Evolutionary conservation across 768 basidiomycete species (phyloP).

Genomic region (Xanthoconium purpureum): DNA sequence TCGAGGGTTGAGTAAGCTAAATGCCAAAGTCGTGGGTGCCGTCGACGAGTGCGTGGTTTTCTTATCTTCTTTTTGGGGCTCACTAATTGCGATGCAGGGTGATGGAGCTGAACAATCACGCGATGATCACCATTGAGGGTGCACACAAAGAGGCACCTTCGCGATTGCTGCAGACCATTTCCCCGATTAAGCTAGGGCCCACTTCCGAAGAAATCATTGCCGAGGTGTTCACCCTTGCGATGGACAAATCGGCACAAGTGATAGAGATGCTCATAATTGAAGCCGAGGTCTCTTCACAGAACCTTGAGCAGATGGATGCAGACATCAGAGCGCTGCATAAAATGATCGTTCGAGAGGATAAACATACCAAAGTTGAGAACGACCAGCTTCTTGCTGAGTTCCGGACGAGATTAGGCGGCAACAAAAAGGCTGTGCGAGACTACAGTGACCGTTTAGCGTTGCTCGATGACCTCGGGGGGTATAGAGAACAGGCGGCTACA

Average conservation of each 20-base stretch:
- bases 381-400: slow-evolving; percentile 59
- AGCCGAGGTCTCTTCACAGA: slow-evolving; percentile 52
- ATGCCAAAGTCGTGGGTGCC: slow-evolving; percentile 65
- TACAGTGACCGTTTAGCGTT: slow-evolving; percentile 53
- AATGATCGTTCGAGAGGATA: slow-evolving; percentile 57
- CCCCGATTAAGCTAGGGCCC: slow-evolving; percentile 37
- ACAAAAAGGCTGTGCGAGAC: too few relatives aligned
- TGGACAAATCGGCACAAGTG: slow-evolving; percentile 52
- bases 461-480: slow-evolving; percentile 52
- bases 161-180: slow-evolving; percentile 34
- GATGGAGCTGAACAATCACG: slow-evolving; percentile 72
- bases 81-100: slow-evolving; percentile 42
- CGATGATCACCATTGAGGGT: slow-evolving; percentile 52
- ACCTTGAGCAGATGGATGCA: slow-evolving; percentile 63
- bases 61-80: background rate
- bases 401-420: slow-evolving; percentile 69
- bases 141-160: slow-evolving; percentile 30
- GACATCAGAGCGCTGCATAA: slow-evolving; percentile 56
- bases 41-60: slow-evolving; percentile 61
- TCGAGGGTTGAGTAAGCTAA: slow-evolving; percentile 57
- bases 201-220: slow-evolving; percentile 46
- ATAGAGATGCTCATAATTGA: slow-evolving; percentile 63
- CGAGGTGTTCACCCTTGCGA: slow-evolving; percentile 57
- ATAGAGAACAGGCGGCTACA: slow-evolving; percentile 57
- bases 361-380: slow-evolving; percentile 40